Evolutionary conservation across 1,284 basidiomycete species (phyloP).

Genomic region (Phellopilus nigrolimitatus): DNA sequence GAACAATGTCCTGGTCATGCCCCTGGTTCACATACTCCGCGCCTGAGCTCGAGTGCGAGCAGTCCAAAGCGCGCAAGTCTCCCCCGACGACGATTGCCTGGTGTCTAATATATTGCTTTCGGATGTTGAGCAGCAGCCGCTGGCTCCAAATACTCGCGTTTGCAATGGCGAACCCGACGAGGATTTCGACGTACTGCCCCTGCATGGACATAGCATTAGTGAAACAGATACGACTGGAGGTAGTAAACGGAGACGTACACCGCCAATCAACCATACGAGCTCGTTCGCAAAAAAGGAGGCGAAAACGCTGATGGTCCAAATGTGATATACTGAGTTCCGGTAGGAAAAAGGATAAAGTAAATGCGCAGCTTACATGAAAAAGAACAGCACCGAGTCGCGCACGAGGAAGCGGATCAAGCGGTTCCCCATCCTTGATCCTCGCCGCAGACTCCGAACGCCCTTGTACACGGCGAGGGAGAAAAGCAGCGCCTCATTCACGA

Average conservation of each 20-base stretch:
- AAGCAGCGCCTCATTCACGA: neutral
- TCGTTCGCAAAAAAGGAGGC: neutral
- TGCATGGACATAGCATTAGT: neutral
- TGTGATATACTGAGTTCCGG: neutral
- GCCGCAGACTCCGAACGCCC: neutral
- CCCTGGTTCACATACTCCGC: no score
- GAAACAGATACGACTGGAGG: neutral
- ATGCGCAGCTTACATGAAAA: neutral
- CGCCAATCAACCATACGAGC: no score
- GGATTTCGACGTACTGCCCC: neutral
- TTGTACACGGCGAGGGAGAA: neutral
- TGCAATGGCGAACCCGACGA: no score
- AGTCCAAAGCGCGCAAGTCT: no score
- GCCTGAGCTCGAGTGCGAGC: no score
- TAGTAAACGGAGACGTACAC: neutral
- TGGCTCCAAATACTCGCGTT: slow-evolving; percentile 2
- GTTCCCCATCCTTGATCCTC: neutral
- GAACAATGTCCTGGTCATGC: no score
- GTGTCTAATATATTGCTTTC: no score
- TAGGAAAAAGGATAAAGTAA: neutral
- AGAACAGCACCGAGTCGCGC: no score
- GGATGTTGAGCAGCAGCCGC: neutral
- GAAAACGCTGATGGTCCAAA: neutral
- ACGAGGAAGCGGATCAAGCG: neutral
- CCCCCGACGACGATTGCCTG: no score